Conservation (phyloP, 2,329 filamentous ascomycete species). For the Trichophyton benhamiae region DNA sequence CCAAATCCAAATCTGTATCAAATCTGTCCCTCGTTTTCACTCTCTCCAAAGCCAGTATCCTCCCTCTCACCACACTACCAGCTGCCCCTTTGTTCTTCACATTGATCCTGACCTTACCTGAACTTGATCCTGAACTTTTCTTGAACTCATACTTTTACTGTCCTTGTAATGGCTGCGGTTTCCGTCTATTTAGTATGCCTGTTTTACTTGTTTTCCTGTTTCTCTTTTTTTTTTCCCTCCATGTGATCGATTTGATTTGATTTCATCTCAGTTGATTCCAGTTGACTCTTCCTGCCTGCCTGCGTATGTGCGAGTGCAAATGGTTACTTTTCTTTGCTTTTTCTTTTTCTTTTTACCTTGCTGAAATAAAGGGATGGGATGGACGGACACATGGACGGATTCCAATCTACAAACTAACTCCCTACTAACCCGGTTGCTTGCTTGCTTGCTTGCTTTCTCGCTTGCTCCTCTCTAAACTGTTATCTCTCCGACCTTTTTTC, state of each 20-base stretch:
- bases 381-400: no score
- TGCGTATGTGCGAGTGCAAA: no score
- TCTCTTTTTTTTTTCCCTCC: not conserved
- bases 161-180: not conserved
- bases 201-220: no score
- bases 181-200: not conserved
- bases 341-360: not conserved
- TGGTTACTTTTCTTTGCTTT: not conserved
- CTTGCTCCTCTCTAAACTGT: no score
- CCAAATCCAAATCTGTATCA: conserved; percentile 1
- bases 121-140: not conserved
- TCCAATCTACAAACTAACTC: no score
- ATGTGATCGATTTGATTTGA: not conserved
- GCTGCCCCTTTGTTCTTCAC: conserved; percentile 5
- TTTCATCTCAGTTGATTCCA: not conserved
- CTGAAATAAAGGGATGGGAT: no score
- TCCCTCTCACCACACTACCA: not conserved
- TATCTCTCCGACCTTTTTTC: no score
- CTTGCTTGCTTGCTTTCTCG: no score
- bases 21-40: conserved; percentile 7
- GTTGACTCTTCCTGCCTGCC: not conserved
- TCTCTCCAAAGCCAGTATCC: not conserved
- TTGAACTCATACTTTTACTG: not conserved
- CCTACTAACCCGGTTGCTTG: no score
- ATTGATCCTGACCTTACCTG: no score